Evolutionary conservation across 2,329 filamentous ascomycete species (phyloP).

Genomic region (Clonostachys solani): DNA sequence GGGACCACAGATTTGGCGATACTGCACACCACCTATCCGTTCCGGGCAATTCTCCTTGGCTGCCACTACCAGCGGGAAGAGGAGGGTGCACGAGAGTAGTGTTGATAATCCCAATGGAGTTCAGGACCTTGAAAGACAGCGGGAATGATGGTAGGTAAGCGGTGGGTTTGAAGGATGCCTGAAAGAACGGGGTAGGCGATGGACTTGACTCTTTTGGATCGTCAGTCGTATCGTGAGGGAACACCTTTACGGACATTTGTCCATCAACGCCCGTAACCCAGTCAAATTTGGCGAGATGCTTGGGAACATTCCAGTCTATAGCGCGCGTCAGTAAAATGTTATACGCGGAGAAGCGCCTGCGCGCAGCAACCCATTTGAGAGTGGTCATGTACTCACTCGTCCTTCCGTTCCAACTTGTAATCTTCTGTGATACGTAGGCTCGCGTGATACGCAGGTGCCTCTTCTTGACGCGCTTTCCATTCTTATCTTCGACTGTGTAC

Average conservation of each 20-base stretch:
- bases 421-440: constrained; percentile 49
- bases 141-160: constrained; percentile 2
- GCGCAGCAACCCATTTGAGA: neutral
- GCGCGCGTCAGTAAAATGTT: too few relatives aligned
- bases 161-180: constrained; percentile 26
- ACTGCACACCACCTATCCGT: constrained; percentile 41
- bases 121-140: constrained; percentile 1
- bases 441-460: constrained; percentile 40
- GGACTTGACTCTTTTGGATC: constrained; percentile 16
- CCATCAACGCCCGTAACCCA: constrained; percentile 22
- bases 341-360: neutral
- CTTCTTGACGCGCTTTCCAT: constrained; percentile 11
- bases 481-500: constrained; percentile 9
- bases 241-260: constrained; percentile 27
- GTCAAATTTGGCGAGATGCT: constrained; percentile 47
- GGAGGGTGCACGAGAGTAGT: constrained; percentile 42
- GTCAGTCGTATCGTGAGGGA: constrained; percentile 23
- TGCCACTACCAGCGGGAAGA: constrained; percentile 31
- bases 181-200: constrained; percentile 28
- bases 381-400: constrained; percentile 27
- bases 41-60: constrained; percentile 35
- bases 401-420: constrained; percentile 48
- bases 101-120: constrained; percentile 17
- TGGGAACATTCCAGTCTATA: constrained; percentile 51
- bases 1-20: constrained; percentile 19